Conservation (phyloP, 2,329 filamentous ascomycete species). For the Xylariaceae sp. region DNA sequence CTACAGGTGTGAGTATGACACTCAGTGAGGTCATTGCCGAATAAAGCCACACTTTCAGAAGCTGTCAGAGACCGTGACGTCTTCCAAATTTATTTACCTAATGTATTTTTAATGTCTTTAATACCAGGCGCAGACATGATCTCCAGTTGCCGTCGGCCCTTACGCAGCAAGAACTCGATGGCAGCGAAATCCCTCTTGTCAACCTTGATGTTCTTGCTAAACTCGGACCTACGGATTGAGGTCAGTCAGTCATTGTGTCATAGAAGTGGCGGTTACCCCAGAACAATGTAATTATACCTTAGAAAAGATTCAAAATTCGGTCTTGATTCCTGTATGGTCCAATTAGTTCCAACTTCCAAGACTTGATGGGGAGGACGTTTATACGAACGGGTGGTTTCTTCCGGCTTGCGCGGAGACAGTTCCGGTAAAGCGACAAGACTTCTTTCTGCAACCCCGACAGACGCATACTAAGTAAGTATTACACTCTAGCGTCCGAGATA, state of each 20-base stretch:
- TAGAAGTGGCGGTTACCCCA: neutral
- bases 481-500: neutral
- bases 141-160: conserved; percentile 80
- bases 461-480: conserved; percentile 43
- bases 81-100: conserved; percentile 10
- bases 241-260: conserved; percentile 14
- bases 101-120: conserved; percentile 72
- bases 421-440: conserved; percentile 82
- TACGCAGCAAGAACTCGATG: conserved; percentile 83
- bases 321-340: conserved; percentile 51
- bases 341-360: conserved; percentile 12
- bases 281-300: conserved; percentile 51
- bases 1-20: neutral
- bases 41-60: neutral
- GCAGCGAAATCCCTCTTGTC: conserved; percentile 85
- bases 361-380: neutral
- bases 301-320: conserved; percentile 66
- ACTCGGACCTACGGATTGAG: conserved; percentile 65
- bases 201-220: conserved; percentile 68
- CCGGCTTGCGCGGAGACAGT: conserved; percentile 78
- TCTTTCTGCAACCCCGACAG: conserved; percentile 90
- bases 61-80: neutral
- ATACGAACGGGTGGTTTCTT: conserved; percentile 73
- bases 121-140: conserved; percentile 80
- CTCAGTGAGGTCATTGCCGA: neutral